Conservation (phyloP, 345 rosid species). For the Eucalyptus sideroxylon region DNA sequence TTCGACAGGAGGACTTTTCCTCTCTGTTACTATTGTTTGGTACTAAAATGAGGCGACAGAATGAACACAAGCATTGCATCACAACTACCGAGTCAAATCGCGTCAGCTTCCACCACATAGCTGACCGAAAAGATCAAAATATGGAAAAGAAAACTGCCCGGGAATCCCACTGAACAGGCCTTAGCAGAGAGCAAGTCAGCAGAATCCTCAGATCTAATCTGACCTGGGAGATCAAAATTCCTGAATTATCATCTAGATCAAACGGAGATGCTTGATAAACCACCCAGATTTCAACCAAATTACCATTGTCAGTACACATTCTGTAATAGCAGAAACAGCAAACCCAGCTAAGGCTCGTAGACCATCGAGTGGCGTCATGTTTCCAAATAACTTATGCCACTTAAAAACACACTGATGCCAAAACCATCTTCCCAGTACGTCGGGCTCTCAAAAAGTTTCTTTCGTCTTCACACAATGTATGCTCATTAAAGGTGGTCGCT, state of each 20-base stretch:
- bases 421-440: not conserved
- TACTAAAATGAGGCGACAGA: not conserved
- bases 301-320: not conserved
- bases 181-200: not conserved
- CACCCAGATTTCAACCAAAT: not conserved
- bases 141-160: not conserved
- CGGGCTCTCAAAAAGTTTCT: not conserved
- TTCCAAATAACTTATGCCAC: not conserved
- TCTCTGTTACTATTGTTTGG: not conserved
- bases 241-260: not conserved
- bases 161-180: not conserved
- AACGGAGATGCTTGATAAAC: not conserved
- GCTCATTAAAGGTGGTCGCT: not conserved
- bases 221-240: not conserved
- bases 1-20: not conserved
- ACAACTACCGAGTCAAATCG: not conserved
- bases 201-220: not conserved
- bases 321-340: not conserved
- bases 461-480: not conserved
- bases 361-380: not conserved
- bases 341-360: not conserved
- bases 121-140: not conserved
- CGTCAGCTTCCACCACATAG: not conserved
- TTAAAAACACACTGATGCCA: not conserved
- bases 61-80: not conserved